Conservation (phyloP, 1,284 basidiomycete genomes). For the Tremellales sp. region DNA sequence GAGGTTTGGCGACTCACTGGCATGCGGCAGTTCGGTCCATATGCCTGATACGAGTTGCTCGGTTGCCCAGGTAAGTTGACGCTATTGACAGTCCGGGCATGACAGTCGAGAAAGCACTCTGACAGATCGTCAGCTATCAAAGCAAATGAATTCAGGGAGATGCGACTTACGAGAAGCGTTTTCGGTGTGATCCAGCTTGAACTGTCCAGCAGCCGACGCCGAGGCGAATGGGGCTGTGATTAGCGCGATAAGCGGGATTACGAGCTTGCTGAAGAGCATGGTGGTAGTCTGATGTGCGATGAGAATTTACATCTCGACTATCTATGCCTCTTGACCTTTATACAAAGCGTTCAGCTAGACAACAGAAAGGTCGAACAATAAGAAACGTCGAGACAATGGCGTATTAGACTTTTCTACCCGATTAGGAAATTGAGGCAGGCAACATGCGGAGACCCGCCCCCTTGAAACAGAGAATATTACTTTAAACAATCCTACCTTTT, state of each 20-base stretch:
- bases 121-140: not conserved
- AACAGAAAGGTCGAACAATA: not conserved
- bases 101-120: slow-evolving; percentile 32
- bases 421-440: too few relatives aligned
- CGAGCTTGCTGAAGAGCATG: not conserved
- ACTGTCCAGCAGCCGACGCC: slow-evolving; percentile 19
- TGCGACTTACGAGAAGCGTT: slow-evolving; percentile 17
- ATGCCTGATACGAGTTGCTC: slow-evolving; percentile 7
- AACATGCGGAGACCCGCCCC: too few relatives aligned
- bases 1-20: slow-evolving; percentile 17
- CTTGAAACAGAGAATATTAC: too few relatives aligned
- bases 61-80: slow-evolving; percentile 14
- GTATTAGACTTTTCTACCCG: too few relatives aligned
- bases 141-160: not conserved
- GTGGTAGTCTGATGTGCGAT: too few relatives aligned
- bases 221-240: slow-evolving; percentile 9
- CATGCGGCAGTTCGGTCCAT: slow-evolving; percentile 26
- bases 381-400: too few relatives aligned
- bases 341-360: not conserved
- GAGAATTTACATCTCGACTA: slow-evolving; percentile 47
- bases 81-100: slow-evolving; percentile 5
- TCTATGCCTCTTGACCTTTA: too few relatives aligned
- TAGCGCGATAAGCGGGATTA: slow-evolving; percentile 5
- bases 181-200: slow-evolving; percentile 10
- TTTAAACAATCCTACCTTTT: too few relatives aligned